phyloP scores from a whole-genome alignment of 2,329 filamentous ascomycete genomes.

The Escovopsis sp. region DNA sequence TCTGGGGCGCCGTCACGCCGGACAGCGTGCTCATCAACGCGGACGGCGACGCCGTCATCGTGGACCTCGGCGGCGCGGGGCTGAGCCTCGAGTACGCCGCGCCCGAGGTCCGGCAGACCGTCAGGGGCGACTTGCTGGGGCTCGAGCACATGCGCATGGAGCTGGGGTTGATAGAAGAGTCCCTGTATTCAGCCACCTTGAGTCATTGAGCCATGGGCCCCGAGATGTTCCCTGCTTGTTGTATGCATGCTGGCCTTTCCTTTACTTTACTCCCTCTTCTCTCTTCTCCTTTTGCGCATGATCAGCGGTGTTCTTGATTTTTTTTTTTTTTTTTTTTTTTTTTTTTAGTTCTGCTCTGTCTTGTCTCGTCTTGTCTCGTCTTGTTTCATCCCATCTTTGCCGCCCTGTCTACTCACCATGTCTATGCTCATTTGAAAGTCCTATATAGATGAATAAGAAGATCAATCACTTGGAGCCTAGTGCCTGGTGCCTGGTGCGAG shows the following conservation, averaged over 20 bases:
- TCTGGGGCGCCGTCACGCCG: constrained; percentile 8
- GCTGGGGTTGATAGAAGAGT: constrained; percentile 1
- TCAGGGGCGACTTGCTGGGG: constrained; percentile 3
- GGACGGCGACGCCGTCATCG: constrained; percentile 5
- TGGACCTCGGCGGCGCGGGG: constrained; percentile 7
- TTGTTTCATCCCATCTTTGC: constrained; percentile 7
- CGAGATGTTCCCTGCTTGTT: background rate
- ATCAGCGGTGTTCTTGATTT: no score
- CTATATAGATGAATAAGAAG: no score
- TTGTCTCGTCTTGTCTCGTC: no score
- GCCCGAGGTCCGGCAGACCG: background rate
- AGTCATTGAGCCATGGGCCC: background rate
- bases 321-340: no score
- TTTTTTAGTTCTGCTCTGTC: no score
- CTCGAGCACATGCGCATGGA: constrained; percentile 4
- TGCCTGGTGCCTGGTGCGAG: no score
- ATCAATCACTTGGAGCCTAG: no score
- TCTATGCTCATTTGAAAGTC: no score
- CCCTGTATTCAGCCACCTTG: background rate
- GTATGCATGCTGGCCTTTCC: background rate
- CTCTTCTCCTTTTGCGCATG: no score
- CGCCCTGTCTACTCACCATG: background rate
- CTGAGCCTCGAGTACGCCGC: constrained; percentile 1
- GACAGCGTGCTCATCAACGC: constrained; percentile 7
- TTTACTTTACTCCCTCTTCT: no score